Percentiles rank a stretch among this genome's conserved stretches.
Conservation (phyloP, 148 eudicot genomes). For the Hydrangea macrophylla region DNA sequence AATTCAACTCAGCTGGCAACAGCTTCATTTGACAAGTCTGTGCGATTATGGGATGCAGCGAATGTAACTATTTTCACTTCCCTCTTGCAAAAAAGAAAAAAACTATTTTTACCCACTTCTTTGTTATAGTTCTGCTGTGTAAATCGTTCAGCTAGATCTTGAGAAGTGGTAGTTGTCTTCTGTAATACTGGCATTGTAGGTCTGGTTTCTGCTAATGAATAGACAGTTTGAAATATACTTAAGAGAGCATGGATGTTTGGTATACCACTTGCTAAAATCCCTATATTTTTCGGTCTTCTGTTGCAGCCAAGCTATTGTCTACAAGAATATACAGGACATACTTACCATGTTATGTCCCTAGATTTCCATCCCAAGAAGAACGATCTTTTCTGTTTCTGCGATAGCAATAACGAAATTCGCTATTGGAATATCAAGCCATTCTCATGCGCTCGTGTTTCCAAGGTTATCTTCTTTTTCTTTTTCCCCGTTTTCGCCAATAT, state of each 20-base stretch:
- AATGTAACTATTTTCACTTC: conserved; percentile 42
- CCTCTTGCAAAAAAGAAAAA: too few relatives aligned
- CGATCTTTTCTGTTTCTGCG: conserved; percentile 88
- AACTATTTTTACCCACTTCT: too few relatives aligned
- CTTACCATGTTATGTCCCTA: conserved; percentile 78
- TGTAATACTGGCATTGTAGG: conserved; percentile 12
- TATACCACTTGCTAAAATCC: conserved; percentile 6
- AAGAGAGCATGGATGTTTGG: neutral
- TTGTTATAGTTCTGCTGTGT: neutral
- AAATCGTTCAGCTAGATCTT: neutral
- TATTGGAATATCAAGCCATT: conserved; percentile 78
- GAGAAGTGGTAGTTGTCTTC: neutral
- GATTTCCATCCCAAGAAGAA: conserved; percentile 96
- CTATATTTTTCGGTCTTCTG: conserved; percentile 11
- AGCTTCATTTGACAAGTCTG: conserved; percentile 84
- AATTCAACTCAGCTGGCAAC: conserved; percentile 85
- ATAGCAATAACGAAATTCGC: conserved; percentile 74
- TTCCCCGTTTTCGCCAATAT: too few relatives aligned
- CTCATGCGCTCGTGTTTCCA: conserved; percentile 61
- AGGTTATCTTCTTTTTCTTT: conserved; percentile 59
- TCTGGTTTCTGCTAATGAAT: neutral
- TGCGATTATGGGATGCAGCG: conserved; percentile 90
- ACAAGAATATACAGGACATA: conserved; percentile 68
- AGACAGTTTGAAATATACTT: neutral
- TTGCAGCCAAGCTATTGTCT: conserved; percentile 87